Evolutionary conservation across 2,329 filamentous ascomycete species (phyloP).

Genomic region (Chaetomiaceae sp.): DNA sequence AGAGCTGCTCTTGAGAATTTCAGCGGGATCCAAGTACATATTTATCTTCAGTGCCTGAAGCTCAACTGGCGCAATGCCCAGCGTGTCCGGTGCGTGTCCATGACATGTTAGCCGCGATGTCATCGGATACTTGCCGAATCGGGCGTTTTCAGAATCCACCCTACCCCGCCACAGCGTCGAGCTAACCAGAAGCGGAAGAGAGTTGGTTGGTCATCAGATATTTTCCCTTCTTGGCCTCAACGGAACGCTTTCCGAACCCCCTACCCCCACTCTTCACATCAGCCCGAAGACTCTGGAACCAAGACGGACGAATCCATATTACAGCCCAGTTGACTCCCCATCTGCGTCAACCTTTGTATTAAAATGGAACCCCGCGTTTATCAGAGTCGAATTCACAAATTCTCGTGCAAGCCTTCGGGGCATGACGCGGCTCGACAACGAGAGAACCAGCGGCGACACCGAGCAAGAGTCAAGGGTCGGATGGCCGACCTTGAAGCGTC

Average conservation of each 20-base stretch:
- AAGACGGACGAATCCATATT: too few relatives aligned
- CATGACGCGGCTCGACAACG: constrained; percentile 38
- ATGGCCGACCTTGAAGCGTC: constrained; percentile 36
- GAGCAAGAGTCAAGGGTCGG: constrained; percentile 38
- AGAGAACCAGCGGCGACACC: constrained; percentile 49
- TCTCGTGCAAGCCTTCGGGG: constrained; percentile 28
- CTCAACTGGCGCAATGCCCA: too few relatives aligned
- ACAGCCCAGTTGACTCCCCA: too few relatives aligned
- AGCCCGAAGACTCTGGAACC: neutral
- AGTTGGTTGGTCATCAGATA: constrained; percentile 24
- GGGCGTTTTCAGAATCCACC: neutral
- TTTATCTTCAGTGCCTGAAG: neutral
- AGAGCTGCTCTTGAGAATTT: too few relatives aligned
- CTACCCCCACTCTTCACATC: neutral
- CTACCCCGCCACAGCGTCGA: neutral
- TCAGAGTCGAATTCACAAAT: constrained; percentile 23
- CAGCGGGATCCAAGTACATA: too few relatives aligned
- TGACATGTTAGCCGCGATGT: constrained; percentile 7
- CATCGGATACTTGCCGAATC: constrained; percentile 13
- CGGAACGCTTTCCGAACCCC: neutral
- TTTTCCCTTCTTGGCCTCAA: neutral
- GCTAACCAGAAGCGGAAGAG: constrained; percentile 16
- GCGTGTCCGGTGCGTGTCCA: neutral
- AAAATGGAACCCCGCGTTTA: neutral
- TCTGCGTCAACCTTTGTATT: too few relatives aligned